These are phyloP conservation scores for Salvia miltiorrhiza DNA, from an alignment of 257 asterid genomes.

Conservation along the genomic window DNA sequence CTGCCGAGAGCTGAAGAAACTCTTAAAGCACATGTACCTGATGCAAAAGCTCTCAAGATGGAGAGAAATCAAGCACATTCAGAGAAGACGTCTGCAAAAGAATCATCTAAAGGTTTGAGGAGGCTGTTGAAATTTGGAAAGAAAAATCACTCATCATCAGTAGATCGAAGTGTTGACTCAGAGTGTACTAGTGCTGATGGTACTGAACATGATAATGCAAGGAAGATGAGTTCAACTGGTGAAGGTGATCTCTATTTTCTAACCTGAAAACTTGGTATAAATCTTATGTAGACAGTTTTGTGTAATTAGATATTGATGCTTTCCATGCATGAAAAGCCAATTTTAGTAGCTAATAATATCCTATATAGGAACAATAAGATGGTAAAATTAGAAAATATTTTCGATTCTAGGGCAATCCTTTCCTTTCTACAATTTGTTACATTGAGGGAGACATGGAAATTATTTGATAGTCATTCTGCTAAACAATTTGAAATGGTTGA, in stretches of 20 bases:
- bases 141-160: conserved; percentile 59
- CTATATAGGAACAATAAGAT: conserved; percentile 11
- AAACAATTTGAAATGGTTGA: not conserved
- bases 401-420: not conserved
- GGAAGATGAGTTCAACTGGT: conserved; percentile 44
- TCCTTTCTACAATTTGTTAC: not conserved
- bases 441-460: not conserved
- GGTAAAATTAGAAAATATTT: not conserved
- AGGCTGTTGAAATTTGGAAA: conserved; percentile 83
- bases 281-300: not conserved
- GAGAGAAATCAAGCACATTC: conserved; percentile 41
- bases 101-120: conserved; percentile 73
- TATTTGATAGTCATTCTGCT: not conserved
- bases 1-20: conserved; percentile 40
- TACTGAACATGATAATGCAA: conserved; percentile 36
- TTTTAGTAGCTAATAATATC: conserved; percentile 18
- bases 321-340: not conserved
- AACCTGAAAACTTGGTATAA: conserved; percentile 22
- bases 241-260: conserved; percentile 56
- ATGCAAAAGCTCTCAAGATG: conserved; percentile 34
- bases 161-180: conserved; percentile 62
- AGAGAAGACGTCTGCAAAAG: conserved; percentile 55
- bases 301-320: conserved; percentile 5
- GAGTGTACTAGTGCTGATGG: conserved; percentile 46
- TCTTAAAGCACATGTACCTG: conserved; percentile 41